Conservation (phyloP, 768 basidiomycete genomes). For the Russula dissimulans region DNA sequence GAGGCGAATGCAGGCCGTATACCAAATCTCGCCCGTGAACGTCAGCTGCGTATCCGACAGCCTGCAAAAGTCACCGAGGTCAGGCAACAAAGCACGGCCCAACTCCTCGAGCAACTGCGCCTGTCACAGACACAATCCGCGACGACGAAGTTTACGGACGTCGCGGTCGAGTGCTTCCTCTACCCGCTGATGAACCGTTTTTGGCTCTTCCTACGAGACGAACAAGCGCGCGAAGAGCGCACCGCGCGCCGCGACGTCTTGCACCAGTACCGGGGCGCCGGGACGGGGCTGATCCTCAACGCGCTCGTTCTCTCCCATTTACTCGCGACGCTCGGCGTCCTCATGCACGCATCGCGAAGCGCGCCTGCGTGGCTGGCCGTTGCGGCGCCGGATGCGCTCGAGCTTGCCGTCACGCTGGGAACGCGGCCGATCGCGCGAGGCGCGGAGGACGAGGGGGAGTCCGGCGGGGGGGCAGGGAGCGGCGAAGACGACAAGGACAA, state of each 20-base stretch:
- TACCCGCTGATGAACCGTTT: slow-evolving; percentile 89
- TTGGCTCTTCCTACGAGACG: slow-evolving; percentile 87
- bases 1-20: slow-evolving; percentile 45
- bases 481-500: slow-evolving; percentile 37
- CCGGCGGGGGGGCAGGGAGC: slow-evolving; percentile 11
- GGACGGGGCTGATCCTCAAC: slow-evolving; percentile 75
- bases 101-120: slow-evolving; percentile 11
- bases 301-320: slow-evolving; percentile 70
- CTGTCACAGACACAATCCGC: slow-evolving; percentile 8
- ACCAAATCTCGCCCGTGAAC: slow-evolving; percentile 61
- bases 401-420: slow-evolving; percentile 75
- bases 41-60: slow-evolving; percentile 56
- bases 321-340: slow-evolving; percentile 62
- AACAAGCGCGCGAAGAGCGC: slow-evolving; percentile 65
- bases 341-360: slow-evolving; percentile 76
- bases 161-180: slow-evolving; percentile 85
- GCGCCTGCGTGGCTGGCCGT: slow-evolving; percentile 74
- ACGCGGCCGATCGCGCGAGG: slow-evolving; percentile 47
- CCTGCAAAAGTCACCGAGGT: slow-evolving; percentile 41
- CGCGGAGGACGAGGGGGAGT: slow-evolving; percentile 26
- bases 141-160: slow-evolving; percentile 44
- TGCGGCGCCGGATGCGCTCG: slow-evolving; percentile 72
- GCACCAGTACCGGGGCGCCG: slow-evolving; percentile 57
- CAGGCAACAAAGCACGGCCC: slow-evolving; percentile 10
- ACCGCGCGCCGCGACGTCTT: slow-evolving; percentile 48